Evolutionary conservation across 257 asterid species (phyloP).

Genomic region (Leptodermis oblonga): DNA sequence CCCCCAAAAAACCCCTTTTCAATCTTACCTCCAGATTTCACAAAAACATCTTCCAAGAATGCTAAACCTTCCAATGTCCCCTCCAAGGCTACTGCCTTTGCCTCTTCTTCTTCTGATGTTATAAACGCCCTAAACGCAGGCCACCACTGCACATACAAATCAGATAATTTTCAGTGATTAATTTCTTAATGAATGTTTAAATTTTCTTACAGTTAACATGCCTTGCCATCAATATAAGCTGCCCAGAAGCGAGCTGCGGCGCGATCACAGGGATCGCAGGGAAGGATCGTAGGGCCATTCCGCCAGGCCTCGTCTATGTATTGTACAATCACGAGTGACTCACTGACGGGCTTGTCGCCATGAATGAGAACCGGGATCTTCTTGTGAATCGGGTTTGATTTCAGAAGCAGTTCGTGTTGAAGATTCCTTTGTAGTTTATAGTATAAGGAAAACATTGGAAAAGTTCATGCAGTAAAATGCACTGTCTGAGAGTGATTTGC

Average conservation of each 20-base stretch:
- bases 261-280: conserved; percentile 35
- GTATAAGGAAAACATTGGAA: too few species aligned
- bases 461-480: too few species aligned
- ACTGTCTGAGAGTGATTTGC: too few species aligned
- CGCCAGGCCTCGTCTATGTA: conserved; percentile 41
- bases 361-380: conserved; percentile 52
- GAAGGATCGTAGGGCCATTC: conserved; percentile 32
- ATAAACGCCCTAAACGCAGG: conserved; percentile 20
- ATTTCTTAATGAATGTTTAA: too few species aligned
- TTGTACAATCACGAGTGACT: conserved; percentile 42
- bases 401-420: too few species aligned
- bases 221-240: conserved; percentile 19
- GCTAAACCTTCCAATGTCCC: conserved; percentile 21
- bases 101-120: conserved; percentile 7
- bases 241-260: conserved; percentile 56
- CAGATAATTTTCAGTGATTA: not conserved
- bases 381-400: conserved; percentile 45
- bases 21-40: conserved; percentile 21
- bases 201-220: not conserved
- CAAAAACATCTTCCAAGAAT: conserved; percentile 35
- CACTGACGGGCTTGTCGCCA: conserved; percentile 32
- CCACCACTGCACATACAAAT: conserved; percentile 30
- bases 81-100: conserved; percentile 9
- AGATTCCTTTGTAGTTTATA: too few species aligned
- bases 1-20: conserved; percentile 44